Conservation (phyloP, 306 rosid species). For the Mimosa bimucronata region DNA sequence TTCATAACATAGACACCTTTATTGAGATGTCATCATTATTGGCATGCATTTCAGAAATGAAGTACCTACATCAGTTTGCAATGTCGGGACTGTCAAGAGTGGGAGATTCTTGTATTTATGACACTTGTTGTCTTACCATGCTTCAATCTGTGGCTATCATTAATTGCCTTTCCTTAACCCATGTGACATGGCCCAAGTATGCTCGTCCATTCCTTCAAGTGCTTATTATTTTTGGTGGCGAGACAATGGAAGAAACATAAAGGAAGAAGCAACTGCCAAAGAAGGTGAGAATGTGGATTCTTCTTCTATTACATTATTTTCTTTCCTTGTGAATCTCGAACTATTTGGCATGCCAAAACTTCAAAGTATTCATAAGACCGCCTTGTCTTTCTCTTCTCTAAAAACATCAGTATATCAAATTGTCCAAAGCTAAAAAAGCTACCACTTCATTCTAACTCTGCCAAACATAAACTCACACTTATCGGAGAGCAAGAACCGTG, state of each 20-base stretch:
- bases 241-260: background rate
- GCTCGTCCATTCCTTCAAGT: background rate
- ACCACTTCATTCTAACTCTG: background rate
- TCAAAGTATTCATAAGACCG: background rate
- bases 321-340: background rate
- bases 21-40: background rate
- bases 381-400: background rate
- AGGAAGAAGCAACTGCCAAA: background rate
- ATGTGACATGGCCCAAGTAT: background rate
- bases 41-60: background rate
- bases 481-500: background rate
- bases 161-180: background rate
- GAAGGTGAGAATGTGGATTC: background rate
- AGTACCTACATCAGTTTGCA: background rate
- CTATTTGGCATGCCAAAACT: background rate
- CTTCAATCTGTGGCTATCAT: background rate
- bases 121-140: background rate
- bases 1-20: too few species aligned
- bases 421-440: background rate
- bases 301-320: background rate
- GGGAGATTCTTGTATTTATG: background rate
- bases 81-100: rapidly evolving
- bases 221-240: background rate
- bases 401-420: rapidly evolving
- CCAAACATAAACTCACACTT: background rate